Conservation (phyloP, 257 asterid genomes). For the Leonotis leonurus region DNA sequence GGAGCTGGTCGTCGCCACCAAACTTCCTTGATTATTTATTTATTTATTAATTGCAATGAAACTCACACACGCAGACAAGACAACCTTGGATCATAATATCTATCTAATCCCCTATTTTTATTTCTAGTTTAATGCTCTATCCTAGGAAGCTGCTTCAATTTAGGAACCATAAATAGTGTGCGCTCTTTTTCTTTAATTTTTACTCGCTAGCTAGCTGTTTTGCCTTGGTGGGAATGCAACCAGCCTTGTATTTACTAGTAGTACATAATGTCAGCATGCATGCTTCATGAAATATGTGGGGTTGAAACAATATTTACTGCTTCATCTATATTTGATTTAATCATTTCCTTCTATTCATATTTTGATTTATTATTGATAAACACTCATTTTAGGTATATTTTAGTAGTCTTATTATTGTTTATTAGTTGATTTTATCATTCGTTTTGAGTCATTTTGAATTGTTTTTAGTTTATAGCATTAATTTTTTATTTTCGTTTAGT, state of each 20-base stretch:
- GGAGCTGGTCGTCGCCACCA: constrained; percentile 14
- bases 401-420: too few species aligned
- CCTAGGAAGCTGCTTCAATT: constrained; percentile 38
- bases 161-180: constrained; percentile 20
- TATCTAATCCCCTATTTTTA: neutral
- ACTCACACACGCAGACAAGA: neutral
- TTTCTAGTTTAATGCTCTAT: constrained; percentile 21
- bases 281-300: neutral
- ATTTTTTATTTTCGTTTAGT: too few species aligned
- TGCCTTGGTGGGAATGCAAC: neutral
- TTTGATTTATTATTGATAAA: too few species aligned
- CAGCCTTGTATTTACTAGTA: neutral
- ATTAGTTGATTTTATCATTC: too few species aligned
- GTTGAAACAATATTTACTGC: too few species aligned
- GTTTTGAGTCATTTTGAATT: too few species aligned
- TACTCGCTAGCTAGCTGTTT: too few species aligned
- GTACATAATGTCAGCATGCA: neutral
- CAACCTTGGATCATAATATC: neutral
- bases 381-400: too few species aligned
- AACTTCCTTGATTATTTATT: constrained; percentile 21
- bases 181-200: neutral
- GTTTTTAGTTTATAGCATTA: too few species aligned
- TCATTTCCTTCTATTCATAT: too few species aligned
- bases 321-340: too few species aligned
- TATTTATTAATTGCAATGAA: neutral